phyloP scores from a whole-genome alignment of 345 rosid genomes.

The Pistacia vera region DNA sequence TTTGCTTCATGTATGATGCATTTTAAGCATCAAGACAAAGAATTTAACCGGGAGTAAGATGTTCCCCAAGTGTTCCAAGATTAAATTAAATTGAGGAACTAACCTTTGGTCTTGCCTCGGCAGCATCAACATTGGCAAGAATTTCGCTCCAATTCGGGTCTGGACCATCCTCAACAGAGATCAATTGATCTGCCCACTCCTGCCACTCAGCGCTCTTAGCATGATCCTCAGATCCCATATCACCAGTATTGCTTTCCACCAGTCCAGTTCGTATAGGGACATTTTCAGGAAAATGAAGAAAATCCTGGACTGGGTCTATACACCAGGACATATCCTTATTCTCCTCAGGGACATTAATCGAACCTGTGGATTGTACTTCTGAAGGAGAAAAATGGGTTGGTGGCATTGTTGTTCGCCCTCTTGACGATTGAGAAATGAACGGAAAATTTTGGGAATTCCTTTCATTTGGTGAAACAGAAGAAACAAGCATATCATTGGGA shows the following conservation, averaged over 20 bases:
- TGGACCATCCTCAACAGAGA: conserved; percentile 57
- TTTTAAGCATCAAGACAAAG: background rate
- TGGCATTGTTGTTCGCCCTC: conserved; percentile 30
- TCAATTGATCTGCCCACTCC: conserved; percentile 70
- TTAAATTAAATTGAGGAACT: conserved; percentile 14
- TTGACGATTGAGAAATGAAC: conserved; percentile 40
- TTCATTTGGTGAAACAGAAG: conserved; percentile 37
- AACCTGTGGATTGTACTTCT: conserved; percentile 36
- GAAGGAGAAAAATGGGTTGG: conserved; percentile 30
- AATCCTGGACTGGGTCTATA: conserved; percentile 49
- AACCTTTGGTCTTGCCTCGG: conserved; percentile 61
- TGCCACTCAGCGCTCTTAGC: conserved; percentile 53
- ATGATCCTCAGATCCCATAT: conserved; percentile 41
- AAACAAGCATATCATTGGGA: conserved; percentile 30
- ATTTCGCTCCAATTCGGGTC: conserved; percentile 75
- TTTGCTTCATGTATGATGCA: background rate
- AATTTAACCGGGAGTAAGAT: background rate
- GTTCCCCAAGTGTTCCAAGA: background rate
- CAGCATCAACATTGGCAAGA: conserved; percentile 47
- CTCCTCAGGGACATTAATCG: conserved; percentile 39
- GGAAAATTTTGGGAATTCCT: conserved; percentile 42
- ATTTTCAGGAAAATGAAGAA: conserved; percentile 53
- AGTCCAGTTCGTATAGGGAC: conserved; percentile 41
- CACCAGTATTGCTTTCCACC: conserved; percentile 44
- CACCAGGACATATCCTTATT: conserved; percentile 54